Percentiles rank a stretch among this genome's conserved stretches.
phyloP scores from a whole-genome alignment of 257 asterid genomes.

The Solanum commersonii region DNA sequence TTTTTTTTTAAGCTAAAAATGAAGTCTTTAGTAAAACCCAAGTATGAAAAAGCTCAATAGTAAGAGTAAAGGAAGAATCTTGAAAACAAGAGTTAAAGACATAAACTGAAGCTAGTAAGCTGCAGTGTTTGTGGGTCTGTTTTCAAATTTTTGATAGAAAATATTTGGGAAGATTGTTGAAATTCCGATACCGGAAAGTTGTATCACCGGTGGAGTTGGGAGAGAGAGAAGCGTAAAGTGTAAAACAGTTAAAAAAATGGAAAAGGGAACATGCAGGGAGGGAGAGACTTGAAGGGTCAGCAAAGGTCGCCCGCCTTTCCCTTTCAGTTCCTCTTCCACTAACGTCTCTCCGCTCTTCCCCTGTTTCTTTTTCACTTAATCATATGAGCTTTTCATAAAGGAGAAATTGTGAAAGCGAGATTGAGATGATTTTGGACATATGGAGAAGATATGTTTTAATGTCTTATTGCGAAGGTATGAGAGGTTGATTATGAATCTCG shows the following conservation, averaged over 20 bases:
- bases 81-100: conserved; percentile 16
- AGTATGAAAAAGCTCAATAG: background rate
- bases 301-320: conserved; percentile 9
- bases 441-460: background rate
- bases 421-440: background rate
- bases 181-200: background rate
- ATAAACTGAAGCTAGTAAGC: conserved; percentile 4
- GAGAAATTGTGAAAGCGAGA: accelerated
- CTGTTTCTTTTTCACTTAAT: background rate
- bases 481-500: background rate
- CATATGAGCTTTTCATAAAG: background rate
- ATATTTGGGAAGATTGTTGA: background rate
- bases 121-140: background rate
- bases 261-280: conserved; percentile 1
- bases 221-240: background rate
- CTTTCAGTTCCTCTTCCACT: background rate
- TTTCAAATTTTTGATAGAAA: background rate
- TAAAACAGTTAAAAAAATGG: background rate
- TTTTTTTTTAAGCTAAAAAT: background rate
- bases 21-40: background rate
- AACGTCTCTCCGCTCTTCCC: background rate
- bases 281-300: conserved; percentile 6
- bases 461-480: accelerated
- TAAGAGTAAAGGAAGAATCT: background rate
- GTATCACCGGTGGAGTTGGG: background rate